Evolutionary conservation across 1,284 basidiomycete genomes (phyloP).

Genomic region (Rhodotorula mucilaginosa): DNA sequence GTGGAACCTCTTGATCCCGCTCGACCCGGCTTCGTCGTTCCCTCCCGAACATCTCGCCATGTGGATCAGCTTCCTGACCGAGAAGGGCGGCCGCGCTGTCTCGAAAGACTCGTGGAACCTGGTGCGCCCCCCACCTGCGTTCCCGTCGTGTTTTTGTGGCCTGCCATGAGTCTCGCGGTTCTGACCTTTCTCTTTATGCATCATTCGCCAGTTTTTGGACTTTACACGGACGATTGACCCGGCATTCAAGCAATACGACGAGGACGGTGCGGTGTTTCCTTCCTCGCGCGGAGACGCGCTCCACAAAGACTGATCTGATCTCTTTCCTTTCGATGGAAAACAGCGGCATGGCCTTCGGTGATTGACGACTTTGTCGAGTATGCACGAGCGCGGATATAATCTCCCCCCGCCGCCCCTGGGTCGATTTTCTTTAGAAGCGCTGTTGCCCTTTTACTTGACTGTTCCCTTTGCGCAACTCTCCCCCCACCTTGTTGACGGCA

Average conservation of each 20-base stretch:
- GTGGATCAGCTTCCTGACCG: slow-evolving; percentile 80
- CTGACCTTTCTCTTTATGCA: too few species aligned
- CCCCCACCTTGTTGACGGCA: background rate
- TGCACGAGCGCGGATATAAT: slow-evolving; percentile 47
- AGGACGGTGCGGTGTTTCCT: slow-evolving; percentile 63
- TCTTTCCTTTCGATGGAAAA: too few species aligned
- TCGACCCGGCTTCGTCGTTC: slow-evolving; percentile 73
- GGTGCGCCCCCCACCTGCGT: slow-evolving; percentile 53
- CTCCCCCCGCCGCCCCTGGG: too few species aligned
- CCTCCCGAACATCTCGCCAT: slow-evolving; percentile 63
- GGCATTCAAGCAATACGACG: slow-evolving; percentile 76
- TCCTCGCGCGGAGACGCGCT: background rate
- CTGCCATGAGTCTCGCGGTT: too few species aligned
- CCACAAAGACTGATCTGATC: background rate
- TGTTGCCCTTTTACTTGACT: too few species aligned
- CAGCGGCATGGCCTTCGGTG: slow-evolving; percentile 82
- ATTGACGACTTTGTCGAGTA: slow-evolving; percentile 84
- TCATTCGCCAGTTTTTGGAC: slow-evolving; percentile 59
- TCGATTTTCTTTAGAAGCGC: too few species aligned
- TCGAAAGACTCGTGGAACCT: slow-evolving; percentile 94
- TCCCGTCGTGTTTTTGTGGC: background rate
- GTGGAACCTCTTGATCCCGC: slow-evolving; percentile 79
- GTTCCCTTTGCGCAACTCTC: too few species aligned
- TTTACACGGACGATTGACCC: slow-evolving; percentile 78
- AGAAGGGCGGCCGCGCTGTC: slow-evolving; percentile 73